phyloP scores from a whole-genome alignment of 352 stramenopile species.

The Globisporangium paddicum region DNA sequence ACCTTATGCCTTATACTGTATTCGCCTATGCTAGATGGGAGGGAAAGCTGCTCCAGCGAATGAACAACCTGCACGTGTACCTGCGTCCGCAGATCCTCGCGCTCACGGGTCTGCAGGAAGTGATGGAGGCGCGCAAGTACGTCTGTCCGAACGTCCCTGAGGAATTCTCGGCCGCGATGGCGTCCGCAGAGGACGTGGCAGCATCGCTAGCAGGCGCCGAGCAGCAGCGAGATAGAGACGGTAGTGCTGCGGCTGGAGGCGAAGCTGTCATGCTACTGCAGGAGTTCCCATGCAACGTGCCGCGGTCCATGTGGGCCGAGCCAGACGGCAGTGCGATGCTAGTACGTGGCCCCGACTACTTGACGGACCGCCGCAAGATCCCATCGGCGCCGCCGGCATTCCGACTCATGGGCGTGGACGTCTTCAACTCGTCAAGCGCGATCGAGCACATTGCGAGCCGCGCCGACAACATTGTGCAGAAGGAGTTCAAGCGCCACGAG shows the following conservation, averaged over 20 bases:
- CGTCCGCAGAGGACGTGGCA: constrained; percentile 17
- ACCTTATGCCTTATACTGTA: too few species aligned
- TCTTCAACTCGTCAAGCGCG: constrained; percentile 48
- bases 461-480: constrained; percentile 58
- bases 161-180: constrained; percentile 44
- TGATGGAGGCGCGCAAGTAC: constrained; percentile 76
- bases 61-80: constrained; percentile 54
- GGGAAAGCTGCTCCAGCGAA: constrained; percentile 48
- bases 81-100: constrained; percentile 55
- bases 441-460: constrained; percentile 62
- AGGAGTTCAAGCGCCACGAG: constrained; percentile 51
- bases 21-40: constrained; percentile 42
- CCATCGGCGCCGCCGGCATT: constrained; percentile 61
- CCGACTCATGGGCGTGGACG: constrained; percentile 59
- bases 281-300: constrained; percentile 51
- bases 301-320: constrained; percentile 66
- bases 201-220: background rate
- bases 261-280: constrained; percentile 19
- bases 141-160: constrained; percentile 64
- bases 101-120: constrained; percentile 51
- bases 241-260: background rate
- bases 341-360: constrained; percentile 65
- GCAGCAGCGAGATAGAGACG: background rate
- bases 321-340: constrained; percentile 61
- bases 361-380: constrained; percentile 65